A percentile compares a stretch with the other conserved stretches of the same genome.
These are phyloP conservation scores for Cutaneotrichosporon curvatum DNA, from an alignment of 1,284 basidiomycete species.

Conservation along the genomic window DNA sequence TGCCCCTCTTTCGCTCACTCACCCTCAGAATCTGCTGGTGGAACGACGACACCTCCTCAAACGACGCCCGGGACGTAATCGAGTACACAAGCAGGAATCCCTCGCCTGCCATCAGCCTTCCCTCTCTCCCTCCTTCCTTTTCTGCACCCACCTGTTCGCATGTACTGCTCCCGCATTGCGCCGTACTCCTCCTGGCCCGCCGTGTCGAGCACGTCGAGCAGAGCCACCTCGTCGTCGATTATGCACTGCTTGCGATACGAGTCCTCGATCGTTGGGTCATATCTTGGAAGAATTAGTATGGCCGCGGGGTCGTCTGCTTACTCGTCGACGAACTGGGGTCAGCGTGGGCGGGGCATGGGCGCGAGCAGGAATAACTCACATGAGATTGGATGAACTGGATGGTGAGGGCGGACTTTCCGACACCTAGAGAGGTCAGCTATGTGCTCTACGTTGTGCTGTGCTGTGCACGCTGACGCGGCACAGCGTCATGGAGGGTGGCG, in stretches of 20 bases:
- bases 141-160: constrained; percentile 51
- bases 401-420: constrained; percentile 86
- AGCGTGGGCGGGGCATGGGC: neutral
- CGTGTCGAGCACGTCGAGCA: constrained; percentile 96
- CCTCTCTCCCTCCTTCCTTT: neutral
- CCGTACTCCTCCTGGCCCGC: constrained; percentile 99
- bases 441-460: too few species aligned
- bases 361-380: constrained; percentile 24
- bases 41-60: constrained; percentile 92
- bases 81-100: constrained; percentile 98
- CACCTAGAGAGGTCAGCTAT: constrained; percentile 53
- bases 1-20: too few species aligned
- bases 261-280: constrained; percentile 95
- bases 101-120: constrained; percentile 70
- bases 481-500: too few species aligned
- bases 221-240: constrained; percentile 95
- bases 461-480: too few species aligned
- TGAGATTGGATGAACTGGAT: constrained; percentile 89
- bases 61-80: constrained; percentile 82
- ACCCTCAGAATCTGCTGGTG: constrained; percentile 81
- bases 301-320: constrained; percentile 20
- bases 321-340: constrained; percentile 88
- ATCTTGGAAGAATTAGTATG: constrained; percentile 43
- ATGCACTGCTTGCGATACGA: constrained; percentile 94
- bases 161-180: constrained; percentile 48